Evolutionary conservation across 345 rosid genomes (phyloP).

Genomic region (Carallia pectinifolia): DNA sequence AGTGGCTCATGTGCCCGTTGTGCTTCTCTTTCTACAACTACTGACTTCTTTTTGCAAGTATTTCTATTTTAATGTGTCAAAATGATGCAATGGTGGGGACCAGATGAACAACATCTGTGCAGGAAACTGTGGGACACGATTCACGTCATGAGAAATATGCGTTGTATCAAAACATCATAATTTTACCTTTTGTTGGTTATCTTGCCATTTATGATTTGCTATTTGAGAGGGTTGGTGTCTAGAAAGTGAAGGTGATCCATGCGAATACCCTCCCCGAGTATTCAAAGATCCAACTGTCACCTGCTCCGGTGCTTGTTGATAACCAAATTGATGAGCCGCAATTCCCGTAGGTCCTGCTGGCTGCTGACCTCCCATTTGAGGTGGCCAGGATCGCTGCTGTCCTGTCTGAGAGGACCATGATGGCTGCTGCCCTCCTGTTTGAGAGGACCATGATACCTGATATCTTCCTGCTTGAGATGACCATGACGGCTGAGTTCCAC

Average conservation of each 20-base stretch:
- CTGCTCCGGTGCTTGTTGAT: slow-evolving; percentile 6
- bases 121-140: no score
- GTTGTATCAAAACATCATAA: neutral
- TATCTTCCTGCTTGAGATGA: slow-evolving; percentile 12
- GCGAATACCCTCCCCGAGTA: neutral
- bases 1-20: no score
- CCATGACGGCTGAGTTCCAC: slow-evolving; percentile 21
- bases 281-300: neutral
- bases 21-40: no score
- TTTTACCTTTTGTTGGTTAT: slow-evolving; percentile 12
- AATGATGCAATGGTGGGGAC: no score
- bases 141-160: no score
- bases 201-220: slow-evolving; percentile 6
- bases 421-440: slow-evolving; percentile 1
- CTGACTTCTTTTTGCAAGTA: no score
- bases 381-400: neutral
- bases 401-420: slow-evolving; percentile 6
- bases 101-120: no score
- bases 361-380: slow-evolving; percentile 2
- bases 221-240: slow-evolving; percentile 1
- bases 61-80: no score
- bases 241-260: slow-evolving; percentile 2
- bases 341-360: neutral
- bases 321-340: neutral
- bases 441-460: slow-evolving; percentile 1